phyloP scores from a whole-genome alignment of 2,329 filamentous ascomycete genomes.

The Immersiporthe knoxdaviesiana region DNA sequence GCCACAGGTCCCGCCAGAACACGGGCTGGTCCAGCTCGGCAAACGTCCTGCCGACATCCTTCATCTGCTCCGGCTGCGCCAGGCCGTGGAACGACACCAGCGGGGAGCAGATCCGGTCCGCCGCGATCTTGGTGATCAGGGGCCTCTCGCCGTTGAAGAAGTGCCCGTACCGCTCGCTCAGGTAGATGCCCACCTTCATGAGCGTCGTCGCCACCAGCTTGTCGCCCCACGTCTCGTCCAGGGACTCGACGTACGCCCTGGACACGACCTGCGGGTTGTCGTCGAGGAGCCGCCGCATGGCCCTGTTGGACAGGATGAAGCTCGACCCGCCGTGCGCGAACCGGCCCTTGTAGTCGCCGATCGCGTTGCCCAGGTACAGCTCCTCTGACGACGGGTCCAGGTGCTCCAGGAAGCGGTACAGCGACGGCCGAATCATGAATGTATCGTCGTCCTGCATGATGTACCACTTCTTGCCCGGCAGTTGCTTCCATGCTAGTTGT shows the following conservation, averaged over 20 bases:
- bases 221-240: constrained; percentile 58
- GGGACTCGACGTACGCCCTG: constrained; percentile 50
- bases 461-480: constrained; percentile 63
- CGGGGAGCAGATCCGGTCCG: constrained; percentile 57
- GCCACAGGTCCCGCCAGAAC: constrained; percentile 55
- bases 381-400: constrained; percentile 49
- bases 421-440: constrained; percentile 54
- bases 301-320: constrained; percentile 55
- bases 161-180: constrained; percentile 57
- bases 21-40: constrained; percentile 44
- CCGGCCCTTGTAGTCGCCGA: constrained; percentile 58
- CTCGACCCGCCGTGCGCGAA: constrained; percentile 62
- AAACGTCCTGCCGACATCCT: constrained; percentile 47
- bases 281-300: constrained; percentile 51
- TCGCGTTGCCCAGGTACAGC: constrained; percentile 59
- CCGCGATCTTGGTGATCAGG: constrained; percentile 50
- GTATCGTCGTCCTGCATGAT: constrained; percentile 62
- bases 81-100: constrained; percentile 58
- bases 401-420: constrained; percentile 52
- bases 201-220: constrained; percentile 57
- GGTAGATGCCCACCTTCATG: constrained; percentile 56
- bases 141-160: constrained; percentile 61
- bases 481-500: constrained; percentile 52
- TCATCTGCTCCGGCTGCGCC: constrained; percentile 50
- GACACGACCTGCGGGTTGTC: constrained; percentile 46